Conservation (phyloP, 2,329 filamentous ascomycete genomes). For the Byssoonygena ceratinophila region DNA sequence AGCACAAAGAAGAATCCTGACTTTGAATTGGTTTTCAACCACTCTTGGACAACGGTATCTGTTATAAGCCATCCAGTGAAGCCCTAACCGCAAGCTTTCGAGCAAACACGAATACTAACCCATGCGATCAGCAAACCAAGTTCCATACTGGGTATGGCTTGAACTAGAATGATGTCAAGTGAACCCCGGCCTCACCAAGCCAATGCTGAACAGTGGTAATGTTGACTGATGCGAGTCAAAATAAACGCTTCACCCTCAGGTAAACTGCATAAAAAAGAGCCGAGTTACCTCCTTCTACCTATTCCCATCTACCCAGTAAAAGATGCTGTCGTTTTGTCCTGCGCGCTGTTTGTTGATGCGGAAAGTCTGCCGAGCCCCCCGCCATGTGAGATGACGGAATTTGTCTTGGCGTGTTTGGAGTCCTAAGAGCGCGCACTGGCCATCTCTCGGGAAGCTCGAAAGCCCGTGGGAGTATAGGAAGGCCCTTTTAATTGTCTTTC, state of each 20-base stretch:
- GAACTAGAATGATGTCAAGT: slow-evolving; percentile 3
- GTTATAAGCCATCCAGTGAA: not conserved
- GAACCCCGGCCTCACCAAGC: not conserved
- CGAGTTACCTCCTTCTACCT: not conserved
- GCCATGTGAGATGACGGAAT: not conserved
- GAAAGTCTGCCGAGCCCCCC: not conserved
- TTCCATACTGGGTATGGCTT: not conserved
- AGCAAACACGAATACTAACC: not conserved
- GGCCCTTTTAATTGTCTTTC: no score
- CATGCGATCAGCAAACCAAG: slow-evolving; percentile 1
- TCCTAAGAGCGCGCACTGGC: not conserved
- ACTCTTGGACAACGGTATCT: not conserved
- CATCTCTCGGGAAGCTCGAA: no score
- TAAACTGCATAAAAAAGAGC: no score
- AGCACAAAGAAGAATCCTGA: not conserved
- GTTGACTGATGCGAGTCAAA: no score
- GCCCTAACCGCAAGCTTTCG: not conserved
- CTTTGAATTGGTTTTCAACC: not conserved
- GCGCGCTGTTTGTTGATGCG: no score
- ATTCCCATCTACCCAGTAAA: not conserved
- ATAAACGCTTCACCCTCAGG: no score
- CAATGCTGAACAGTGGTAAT: not conserved
- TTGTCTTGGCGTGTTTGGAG: not conserved
- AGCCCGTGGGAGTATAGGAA: no score
- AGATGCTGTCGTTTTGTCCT: not conserved